Base-by-base conservation (phyloP, 176 grass and related monocot genomes). In the Alloteropsis semialata region DNA sequence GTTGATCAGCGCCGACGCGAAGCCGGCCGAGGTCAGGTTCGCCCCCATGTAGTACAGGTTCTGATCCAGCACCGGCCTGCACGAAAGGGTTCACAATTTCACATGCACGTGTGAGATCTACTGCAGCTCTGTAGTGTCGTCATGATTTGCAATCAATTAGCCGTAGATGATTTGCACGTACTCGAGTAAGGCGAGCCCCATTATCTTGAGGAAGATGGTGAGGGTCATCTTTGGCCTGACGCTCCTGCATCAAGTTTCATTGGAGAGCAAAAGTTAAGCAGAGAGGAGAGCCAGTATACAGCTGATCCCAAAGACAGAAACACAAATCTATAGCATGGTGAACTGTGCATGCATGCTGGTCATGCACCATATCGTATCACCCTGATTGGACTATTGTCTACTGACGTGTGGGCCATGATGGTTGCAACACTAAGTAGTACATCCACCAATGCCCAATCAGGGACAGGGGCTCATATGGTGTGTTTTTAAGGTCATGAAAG, bases 1-100 rank as follows among this genome's bases (percentile, higher is more conserved):
- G 93, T 98, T 98, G 29, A 89, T 49, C 0, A 98, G 70, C 27
- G 96, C 92, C 5, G 96, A 84, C 0, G 92, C 90, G 77, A 98
- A 93, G 65, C 96, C 84, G 13, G 96, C 92, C 0, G 89, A 87
- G 27, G 96, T 98, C 21, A 84, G 72, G 0, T 95, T 84, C 0
- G 84, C 78, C 0, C 96, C 96, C 92, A 90, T 86, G 84, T 84
- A 95, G 85, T 98, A 98, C 3, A 98, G 87, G 80, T 95, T 98
- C 78, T 93, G 92, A 75, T 95, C 96, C 58, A 98, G 64, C 61
- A 98, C 96, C 1, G 96, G 96, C 14, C 96, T 98, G 86, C 19
- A 74, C 11, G 22, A 27, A 82, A 37, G 11, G 5, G 22, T 18
- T 0, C 10, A 25, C 37, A 28, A n/a, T n/a, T 2, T 4, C 21